A percentile compares a stretch with the other conserved stretches of the same genome.
phyloP scores from a whole-genome alignment of 2,329 filamentous ascomycete genomes.

The Thermoascus crustaceus region DNA sequence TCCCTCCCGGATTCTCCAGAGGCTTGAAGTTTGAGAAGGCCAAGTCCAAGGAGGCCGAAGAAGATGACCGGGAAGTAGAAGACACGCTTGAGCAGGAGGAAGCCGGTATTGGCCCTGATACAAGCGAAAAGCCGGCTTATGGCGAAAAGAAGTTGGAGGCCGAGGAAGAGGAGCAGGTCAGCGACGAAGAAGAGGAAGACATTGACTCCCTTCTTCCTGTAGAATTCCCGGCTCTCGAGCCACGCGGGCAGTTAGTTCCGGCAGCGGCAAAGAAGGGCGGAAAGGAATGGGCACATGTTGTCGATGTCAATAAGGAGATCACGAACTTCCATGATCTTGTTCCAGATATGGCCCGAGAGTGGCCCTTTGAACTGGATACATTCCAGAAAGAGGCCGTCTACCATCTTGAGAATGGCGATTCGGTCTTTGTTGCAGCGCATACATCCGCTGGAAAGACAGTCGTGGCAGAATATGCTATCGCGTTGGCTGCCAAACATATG shows the following conservation, averaged over 20 bases:
- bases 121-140: slow-evolving; percentile 35
- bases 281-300: slow-evolving; percentile 96
- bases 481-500: slow-evolving; percentile 95
- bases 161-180: slow-evolving; percentile 19
- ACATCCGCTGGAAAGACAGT: slow-evolving; percentile 98
- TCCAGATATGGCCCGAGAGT: slow-evolving; percentile 90
- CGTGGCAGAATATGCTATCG: slow-evolving; percentile 95
- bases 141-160: slow-evolving; percentile 23
- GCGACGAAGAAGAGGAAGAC: slow-evolving; percentile 41
- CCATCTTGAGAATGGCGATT: slow-evolving; percentile 91
- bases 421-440: slow-evolving; percentile 94
- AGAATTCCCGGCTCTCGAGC: slow-evolving; percentile 86
- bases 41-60: slow-evolving; percentile 49
- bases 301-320: slow-evolving; percentile 87
- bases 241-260: slow-evolving; percentile 65
- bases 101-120: slow-evolving; percentile 38
- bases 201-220: slow-evolving; percentile 84
- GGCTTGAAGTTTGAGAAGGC: slow-evolving; percentile 65
- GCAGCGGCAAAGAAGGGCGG: slow-evolving; percentile 65
- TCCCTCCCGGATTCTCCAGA: slow-evolving; percentile 72
- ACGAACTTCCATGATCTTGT: slow-evolving; percentile 91
- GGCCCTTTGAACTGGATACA: slow-evolving; percentile 94
- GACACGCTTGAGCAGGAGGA: slow-evolving; percentile 47
- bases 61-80: slow-evolving; percentile 63
- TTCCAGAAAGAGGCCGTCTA: slow-evolving; percentile 99